These are phyloP conservation scores for Lentinus brumalis DNA, from an alignment of 768 basidiomycete genomes.

Conservation along the genomic window DNA sequence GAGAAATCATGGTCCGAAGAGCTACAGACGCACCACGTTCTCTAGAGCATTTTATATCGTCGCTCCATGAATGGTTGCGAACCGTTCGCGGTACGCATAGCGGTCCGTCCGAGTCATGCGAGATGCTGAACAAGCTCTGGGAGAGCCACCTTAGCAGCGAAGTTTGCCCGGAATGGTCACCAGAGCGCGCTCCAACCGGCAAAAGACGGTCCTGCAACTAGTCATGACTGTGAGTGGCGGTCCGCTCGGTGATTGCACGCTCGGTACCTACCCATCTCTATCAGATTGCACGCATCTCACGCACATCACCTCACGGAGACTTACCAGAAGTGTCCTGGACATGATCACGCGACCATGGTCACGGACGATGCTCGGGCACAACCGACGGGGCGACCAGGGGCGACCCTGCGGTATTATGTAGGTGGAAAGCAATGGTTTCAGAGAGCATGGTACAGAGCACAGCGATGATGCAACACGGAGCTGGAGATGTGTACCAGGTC, in stretches of 20 bases:
- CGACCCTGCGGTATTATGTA: not conserved
- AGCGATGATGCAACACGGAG: conserved; percentile 10
- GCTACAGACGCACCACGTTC: not conserved
- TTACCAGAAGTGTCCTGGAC: not conserved
- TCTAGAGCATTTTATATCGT: not conserved
- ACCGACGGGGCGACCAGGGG: not conserved
- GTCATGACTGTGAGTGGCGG: not conserved
- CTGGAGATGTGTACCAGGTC: conserved; percentile 3
- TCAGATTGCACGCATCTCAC: not conserved
- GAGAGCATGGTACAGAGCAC: not conserved
- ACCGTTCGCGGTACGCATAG: not conserved
- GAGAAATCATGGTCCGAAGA: conserved; percentile 1
- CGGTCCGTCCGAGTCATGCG: conserved; percentile 5
- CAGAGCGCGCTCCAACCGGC: not conserved
- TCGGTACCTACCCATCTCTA: not conserved
- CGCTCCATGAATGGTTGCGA: not conserved
- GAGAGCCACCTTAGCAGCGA: conserved; percentile 2
- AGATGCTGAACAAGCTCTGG: not conserved
- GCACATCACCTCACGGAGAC: not conserved
- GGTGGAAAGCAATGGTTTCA: not conserved
- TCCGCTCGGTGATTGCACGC: not conserved
- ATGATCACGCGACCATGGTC: not conserved
- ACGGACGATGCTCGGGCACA: conserved; percentile 4
- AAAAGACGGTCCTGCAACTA: not conserved
- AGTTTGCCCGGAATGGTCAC: conserved; percentile 8